These are phyloP conservation scores for Zalaria sp. DNA, from an alignment of 2,329 filamentous ascomycete genomes.

Conservation along the genomic window DNA sequence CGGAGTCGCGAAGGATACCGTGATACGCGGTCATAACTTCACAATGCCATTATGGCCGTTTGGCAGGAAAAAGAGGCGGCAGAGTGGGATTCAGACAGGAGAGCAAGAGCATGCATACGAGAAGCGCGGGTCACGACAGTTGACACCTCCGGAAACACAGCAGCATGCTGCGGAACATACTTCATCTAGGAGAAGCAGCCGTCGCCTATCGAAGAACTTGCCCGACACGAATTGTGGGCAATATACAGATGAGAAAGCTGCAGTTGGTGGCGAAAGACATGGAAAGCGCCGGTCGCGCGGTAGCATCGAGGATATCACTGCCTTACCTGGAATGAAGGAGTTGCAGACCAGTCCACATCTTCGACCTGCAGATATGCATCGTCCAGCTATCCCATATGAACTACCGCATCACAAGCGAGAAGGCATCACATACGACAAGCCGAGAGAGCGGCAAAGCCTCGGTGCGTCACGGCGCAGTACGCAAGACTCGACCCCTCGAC, in stretches of 20 bases:
- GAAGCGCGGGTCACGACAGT: background rate
- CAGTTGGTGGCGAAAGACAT: background rate
- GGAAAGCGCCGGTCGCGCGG: constrained; percentile 2
- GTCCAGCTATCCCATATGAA: constrained; percentile 28
- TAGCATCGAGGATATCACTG: constrained; percentile 30
- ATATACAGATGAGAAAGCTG: background rate
- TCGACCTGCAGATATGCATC: constrained; percentile 24
- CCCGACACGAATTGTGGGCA: background rate
- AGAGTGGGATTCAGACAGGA: constrained; percentile 5
- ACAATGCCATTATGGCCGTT: constrained; percentile 77
- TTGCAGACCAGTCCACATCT: constrained; percentile 34
- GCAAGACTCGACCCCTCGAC: constrained; percentile 37
- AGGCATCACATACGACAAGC: background rate
- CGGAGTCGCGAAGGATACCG: background rate
- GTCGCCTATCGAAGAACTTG: too few species aligned
- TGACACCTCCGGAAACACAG: background rate
- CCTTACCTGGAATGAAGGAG: constrained; percentile 25
- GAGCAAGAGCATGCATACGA: background rate
- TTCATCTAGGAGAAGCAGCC: background rate
- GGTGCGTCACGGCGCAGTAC: constrained; percentile 11
- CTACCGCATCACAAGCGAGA: constrained; percentile 15
- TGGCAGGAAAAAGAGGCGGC: constrained; percentile 54
- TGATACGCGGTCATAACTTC: constrained; percentile 3
- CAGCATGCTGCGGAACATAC: background rate
- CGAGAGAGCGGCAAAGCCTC: background rate